Conservation (phyloP, 139 green algal genomes). For the Closterium sp. region DNA sequence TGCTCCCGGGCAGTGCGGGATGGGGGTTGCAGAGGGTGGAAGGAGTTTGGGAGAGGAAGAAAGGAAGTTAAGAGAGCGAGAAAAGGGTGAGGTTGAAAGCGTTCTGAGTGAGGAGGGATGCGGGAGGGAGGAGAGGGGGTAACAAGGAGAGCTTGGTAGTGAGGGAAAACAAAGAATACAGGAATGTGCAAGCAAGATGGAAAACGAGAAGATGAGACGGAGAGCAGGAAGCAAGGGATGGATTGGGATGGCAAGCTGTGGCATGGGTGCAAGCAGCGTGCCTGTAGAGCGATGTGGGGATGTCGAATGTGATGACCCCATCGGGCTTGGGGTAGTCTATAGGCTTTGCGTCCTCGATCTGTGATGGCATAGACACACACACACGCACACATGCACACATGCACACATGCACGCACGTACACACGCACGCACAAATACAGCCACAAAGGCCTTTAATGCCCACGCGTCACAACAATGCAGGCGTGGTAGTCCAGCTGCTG, state of each 20-base stretch:
- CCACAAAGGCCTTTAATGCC: no score
- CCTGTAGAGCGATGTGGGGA: slow-evolving; percentile 77
- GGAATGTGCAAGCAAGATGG: not conserved
- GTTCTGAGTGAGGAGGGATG: not conserved
- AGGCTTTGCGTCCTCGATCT: not conserved
- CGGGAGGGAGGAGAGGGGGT: not conserved
- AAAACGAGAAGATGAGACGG: not conserved
- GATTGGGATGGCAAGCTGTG: no score
- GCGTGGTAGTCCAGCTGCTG: not conserved
- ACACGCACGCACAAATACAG: not conserved
- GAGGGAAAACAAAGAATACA: not conserved
- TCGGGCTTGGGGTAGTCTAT: slow-evolving; percentile 82
- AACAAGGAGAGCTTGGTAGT: not conserved
- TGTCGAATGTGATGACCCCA: slow-evolving; percentile 81
- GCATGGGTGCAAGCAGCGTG: not conserved
- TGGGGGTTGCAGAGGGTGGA: not conserved
- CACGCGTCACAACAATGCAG: not conserved
- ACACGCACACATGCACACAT: not conserved
- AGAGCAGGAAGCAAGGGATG: not conserved
- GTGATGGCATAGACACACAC: not conserved
- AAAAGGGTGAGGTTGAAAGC: not conserved
- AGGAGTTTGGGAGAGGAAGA: not conserved
- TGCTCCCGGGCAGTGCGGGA: not conserved
- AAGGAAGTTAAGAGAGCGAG: not conserved
- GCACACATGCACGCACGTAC: not conserved